Evolutionary conservation across 2,329 filamentous ascomycete genomes (phyloP).

Genomic region (Byssochlamys sp.): DNA sequence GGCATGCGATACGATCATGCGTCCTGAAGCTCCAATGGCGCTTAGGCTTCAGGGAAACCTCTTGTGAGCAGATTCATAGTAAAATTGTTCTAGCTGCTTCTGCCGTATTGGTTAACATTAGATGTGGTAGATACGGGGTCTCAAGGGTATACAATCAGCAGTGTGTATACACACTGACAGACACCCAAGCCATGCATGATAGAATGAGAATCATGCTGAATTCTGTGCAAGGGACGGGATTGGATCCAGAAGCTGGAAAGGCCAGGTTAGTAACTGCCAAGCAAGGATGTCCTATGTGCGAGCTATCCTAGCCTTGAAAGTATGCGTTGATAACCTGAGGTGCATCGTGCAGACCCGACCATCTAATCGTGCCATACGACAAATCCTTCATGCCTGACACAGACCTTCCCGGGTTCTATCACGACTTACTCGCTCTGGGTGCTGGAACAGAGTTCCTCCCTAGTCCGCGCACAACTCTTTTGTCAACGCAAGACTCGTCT

Average conservation of each 20-base stretch:
- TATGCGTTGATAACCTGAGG: neutral
- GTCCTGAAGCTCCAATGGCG: conserved; percentile 77
- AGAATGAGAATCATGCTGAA: conserved; percentile 62
- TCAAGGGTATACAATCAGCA: conserved; percentile 80
- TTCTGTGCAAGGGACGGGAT: conserved; percentile 46
- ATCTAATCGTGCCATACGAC: conserved; percentile 72
- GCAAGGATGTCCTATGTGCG: too few species aligned
- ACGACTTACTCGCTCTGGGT: conserved; percentile 42
- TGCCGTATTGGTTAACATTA: neutral
- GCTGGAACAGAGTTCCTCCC: conserved; percentile 22
- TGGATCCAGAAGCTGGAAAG: conserved; percentile 63
- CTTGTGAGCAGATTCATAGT: conserved; percentile 44
- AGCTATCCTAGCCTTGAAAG: neutral
- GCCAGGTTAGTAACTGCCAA: conserved; percentile 49
- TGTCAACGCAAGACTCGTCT: conserved; percentile 25
- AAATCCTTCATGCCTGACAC: conserved; percentile 66
- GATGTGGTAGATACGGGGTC: conserved; percentile 55
- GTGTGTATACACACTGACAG: conserved; percentile 72
- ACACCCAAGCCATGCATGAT: conserved; percentile 65
- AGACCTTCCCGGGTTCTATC: conserved; percentile 50
- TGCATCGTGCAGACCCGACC: conserved; percentile 51
- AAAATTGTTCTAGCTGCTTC: neutral
- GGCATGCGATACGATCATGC: conserved; percentile 79
- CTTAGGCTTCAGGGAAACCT: conserved; percentile 81
- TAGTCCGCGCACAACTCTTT: conserved; percentile 23